phyloP scores from a whole-genome alignment of 805 yeast genomes.

The Saturnispora kantuleensis region DNA sequence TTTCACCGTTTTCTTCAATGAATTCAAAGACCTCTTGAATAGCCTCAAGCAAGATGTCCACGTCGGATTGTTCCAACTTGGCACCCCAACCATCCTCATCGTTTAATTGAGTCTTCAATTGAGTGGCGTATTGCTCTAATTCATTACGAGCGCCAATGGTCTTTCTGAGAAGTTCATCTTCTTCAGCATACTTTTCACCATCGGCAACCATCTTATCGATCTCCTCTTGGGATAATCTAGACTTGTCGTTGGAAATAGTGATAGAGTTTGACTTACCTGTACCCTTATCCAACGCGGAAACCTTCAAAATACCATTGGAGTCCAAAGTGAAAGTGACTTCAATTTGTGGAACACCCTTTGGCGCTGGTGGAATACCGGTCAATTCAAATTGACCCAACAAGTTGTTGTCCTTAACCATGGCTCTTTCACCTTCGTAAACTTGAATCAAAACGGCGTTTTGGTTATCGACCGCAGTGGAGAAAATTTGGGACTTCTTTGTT shows the following conservation, averaged over 20 bases:
- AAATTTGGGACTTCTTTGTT: slow-evolving; percentile 88
- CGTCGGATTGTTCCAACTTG: slow-evolving; percentile 82
- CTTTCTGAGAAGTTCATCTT: slow-evolving; percentile 73
- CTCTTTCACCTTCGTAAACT: slow-evolving; percentile 95
- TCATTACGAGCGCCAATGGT: slow-evolving; percentile 84
- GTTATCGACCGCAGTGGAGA: slow-evolving; percentile 93
- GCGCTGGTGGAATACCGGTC: slow-evolving; percentile 82
- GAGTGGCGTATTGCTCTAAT: slow-evolving; percentile 81
- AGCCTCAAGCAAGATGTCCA: slow-evolving; percentile 81
- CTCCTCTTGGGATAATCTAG: slow-evolving; percentile 87
- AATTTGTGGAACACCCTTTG: slow-evolving; percentile 86
- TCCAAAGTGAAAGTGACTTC: slow-evolving; percentile 85
- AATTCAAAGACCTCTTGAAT: slow-evolving; percentile 60
- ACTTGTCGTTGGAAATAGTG: slow-evolving; percentile 88
- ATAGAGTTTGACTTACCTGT: slow-evolving; percentile 88
- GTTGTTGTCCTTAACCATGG: slow-evolving; percentile 89
- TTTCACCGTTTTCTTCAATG: slow-evolving; percentile 67
- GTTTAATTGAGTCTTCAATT: slow-evolving; percentile 54
- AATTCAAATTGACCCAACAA: slow-evolving; percentile 79
- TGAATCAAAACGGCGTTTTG: slow-evolving; percentile 92
- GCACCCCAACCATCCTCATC: slow-evolving; percentile 56
- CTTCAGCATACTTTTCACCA: slow-evolving; percentile 90
- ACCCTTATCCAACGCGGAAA: slow-evolving; percentile 83
- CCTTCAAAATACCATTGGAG: slow-evolving; percentile 81
- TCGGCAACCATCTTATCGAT: slow-evolving; percentile 97